Percentiles rank a stretch among this genome's conserved stretches.
phyloP scores from a whole-genome alignment of 2,329 filamentous ascomycete genomes.

The Juglanconis oblonga region DNA sequence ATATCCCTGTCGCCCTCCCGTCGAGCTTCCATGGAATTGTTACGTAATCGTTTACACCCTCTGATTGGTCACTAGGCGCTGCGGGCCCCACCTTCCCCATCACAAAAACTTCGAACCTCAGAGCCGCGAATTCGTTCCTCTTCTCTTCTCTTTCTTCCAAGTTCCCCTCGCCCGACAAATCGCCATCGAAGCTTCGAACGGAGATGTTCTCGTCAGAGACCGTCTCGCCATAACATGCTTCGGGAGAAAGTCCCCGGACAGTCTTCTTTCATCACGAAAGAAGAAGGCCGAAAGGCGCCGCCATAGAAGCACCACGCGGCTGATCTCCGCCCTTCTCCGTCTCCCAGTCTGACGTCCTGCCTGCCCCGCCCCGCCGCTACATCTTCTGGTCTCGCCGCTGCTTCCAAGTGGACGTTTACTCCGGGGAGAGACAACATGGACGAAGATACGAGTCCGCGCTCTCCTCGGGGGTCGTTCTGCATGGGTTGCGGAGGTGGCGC shows the following conservation, averaged over 20 bases:
- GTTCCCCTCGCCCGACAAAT: constrained; percentile 94
- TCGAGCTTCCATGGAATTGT: background rate
- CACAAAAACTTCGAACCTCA: constrained; percentile 17
- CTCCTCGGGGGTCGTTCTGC: constrained; percentile 20
- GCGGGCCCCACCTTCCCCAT: constrained; percentile 5
- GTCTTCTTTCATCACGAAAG: constrained; percentile 35
- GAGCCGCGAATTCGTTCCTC: constrained; percentile 18
- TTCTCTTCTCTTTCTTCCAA: constrained; percentile 41
- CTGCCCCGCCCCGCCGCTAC: constrained; percentile 27
- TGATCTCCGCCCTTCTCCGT: constrained; percentile 63
- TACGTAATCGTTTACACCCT: constrained; percentile 3
- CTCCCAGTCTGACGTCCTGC: constrained; percentile 37
- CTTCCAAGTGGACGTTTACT: constrained; percentile 15
- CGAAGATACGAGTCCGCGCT: constrained; percentile 87
- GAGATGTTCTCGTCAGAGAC: constrained; percentile 50
- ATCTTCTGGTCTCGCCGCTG: constrained; percentile 26
- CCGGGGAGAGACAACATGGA: constrained; percentile 57
- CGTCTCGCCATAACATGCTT: constrained; percentile 58
- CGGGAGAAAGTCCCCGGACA: constrained; percentile 99
- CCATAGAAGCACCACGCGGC: constrained; percentile 97
- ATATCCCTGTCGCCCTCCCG: constrained; percentile 1
- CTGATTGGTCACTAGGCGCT: constrained; percentile 6
- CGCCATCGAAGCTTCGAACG: constrained; percentile 98
- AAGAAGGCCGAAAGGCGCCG: constrained; percentile 94
- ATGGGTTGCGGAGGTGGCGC: constrained; percentile 22